Conservation (phyloP, 805 yeast species). For the Zygosaccharomyces bisporus region DNA sequence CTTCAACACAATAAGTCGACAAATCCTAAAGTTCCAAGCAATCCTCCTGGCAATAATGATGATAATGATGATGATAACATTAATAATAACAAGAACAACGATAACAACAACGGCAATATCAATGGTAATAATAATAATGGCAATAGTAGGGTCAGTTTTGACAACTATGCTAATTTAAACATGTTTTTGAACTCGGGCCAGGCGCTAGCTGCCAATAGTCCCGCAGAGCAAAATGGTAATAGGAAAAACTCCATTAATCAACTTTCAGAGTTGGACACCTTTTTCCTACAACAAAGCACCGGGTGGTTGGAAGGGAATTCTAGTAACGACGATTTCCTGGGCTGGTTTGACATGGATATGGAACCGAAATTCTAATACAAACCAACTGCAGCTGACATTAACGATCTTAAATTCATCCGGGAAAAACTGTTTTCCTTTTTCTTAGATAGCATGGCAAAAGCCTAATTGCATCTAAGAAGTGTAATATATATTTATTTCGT, state of each 20-base stretch:
- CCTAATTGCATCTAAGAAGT: neutral
- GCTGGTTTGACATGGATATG: conserved; percentile 88
- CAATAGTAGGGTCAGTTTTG: conserved; percentile 4
- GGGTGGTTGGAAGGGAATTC: conserved; percentile 78
- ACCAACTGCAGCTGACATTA: too few relatives aligned
- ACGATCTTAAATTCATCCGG: neutral
- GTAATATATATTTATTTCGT: neutral
- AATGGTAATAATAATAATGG: neutral
- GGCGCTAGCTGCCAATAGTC: conserved; percentile 10
- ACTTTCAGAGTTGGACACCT: conserved; percentile 44
- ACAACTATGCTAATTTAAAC: conserved; percentile 18
- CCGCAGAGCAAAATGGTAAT: conserved; percentile 4
- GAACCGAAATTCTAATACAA: conserved; percentile 56
- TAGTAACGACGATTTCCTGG: conserved; percentile 74
- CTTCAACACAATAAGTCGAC: conserved; percentile 4
- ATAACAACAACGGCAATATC: conserved; percentile 1
- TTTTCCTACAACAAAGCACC: conserved; percentile 76
- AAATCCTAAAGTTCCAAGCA: conserved; percentile 4
- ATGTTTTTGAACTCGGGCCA: conserved; percentile 14
- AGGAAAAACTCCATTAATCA: conserved; percentile 10
- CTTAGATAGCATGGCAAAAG: neutral
- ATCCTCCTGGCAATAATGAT: conserved; percentile 7
- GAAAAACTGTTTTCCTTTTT: neutral
- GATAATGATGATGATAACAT: neutral
- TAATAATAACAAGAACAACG: neutral